phyloP scores from a whole-genome alignment of 805 yeast genomes.

The Groenewaldozyma tartarivorans region DNA sequence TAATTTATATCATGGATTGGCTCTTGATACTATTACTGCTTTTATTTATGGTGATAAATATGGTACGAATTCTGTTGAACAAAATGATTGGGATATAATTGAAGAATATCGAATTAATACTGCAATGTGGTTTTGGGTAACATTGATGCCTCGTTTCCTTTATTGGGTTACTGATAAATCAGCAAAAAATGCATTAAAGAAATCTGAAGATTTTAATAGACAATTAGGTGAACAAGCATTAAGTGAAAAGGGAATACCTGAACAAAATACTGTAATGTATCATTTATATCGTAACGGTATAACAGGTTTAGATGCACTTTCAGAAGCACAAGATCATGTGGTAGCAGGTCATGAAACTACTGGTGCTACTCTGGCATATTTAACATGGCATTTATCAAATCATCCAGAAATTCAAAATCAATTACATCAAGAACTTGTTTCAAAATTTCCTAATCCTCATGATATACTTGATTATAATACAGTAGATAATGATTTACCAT shows the following conservation, averaged over 20 bases:
- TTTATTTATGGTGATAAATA: slow-evolving; percentile 47
- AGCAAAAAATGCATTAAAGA: slow-evolving; percentile 30
- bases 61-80: slow-evolving; percentile 35
- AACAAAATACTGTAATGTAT: slow-evolving; percentile 6
- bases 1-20: slow-evolving; percentile 56
- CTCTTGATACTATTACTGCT: slow-evolving; percentile 59
- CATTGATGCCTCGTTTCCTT: slow-evolving; percentile 48
- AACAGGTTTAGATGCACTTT: slow-evolving; percentile 29
- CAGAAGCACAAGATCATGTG: slow-evolving; percentile 52
- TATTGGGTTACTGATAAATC: slow-evolving; percentile 36
- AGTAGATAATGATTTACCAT: slow-evolving; percentile 47
- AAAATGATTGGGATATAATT: slow-evolving; percentile 34
- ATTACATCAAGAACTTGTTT: slow-evolving; percentile 39
- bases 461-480: slow-evolving; percentile 3
- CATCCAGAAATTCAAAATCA: slow-evolving; percentile 38
- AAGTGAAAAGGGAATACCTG: slow-evolving; percentile 3
- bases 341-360: slow-evolving; percentile 77
- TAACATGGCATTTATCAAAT: slow-evolving; percentile 49
- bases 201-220: slow-evolving; percentile 39
- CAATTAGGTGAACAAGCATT: slow-evolving; percentile 22
- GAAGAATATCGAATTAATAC: slow-evolving; percentile 41
- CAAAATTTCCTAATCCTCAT: slow-evolving; percentile 20
- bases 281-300: slow-evolving; percentile 21
- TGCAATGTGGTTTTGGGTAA: slow-evolving; percentile 58
- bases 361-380: slow-evolving; percentile 52